Evolutionary conservation across 192 early-diverging fungal species (phyloP), one percentile per base, ranked within the genome.

Genomic region (Fimicolochytrium jonesii): DNA sequence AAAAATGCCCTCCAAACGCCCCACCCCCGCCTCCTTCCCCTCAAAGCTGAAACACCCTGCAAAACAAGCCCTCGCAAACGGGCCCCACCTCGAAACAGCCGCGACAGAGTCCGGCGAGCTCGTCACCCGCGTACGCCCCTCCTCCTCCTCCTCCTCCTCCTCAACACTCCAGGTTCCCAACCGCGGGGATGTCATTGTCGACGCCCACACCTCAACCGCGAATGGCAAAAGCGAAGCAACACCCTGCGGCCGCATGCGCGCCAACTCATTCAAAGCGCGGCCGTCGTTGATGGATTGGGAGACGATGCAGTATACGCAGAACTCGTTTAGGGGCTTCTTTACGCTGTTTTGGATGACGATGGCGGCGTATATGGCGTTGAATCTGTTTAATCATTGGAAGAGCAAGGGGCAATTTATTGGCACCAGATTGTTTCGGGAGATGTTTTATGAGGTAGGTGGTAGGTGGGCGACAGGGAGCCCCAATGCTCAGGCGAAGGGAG

Each of bases 331-430:
- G 30, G 90, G 90, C 18, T 91, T 91, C 68, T 87, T 88, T 67
- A 86, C 84, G 1, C 72, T 92, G 18, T 94, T 92, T 64, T 92
- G 92, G 90, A 80, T 90, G 39, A 77, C 77, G 23, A 90, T 94
- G 82, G 82, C 73, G 10, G 79, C 80, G 44, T 90, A 88, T 57
- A 73, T 83, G n/a, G 42, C 88, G 25, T 77, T 79, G 33, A 84
- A 82, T 0, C 62, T 87, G 25, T 74, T 79, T n/a, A 57, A 77
- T 13, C 83, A 82, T 61, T 80, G 70, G 64, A 72, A 75, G 56
- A 61, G 58, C 28, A 77, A 74, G 55, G 89, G 89, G 44, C 75
- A 70, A 22, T 39, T 60, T 7, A 57, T 85, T 23, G 71, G 71
- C 17, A 71, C 79, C 37, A 62, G 67, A 0, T 65, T 88, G 22